Percentiles rank a stretch among this genome's conserved stretches.
Evolutionary conservation across 2,329 filamentous ascomycete genomes (phyloP).

Genomic region (Diaporthe aspalathi): DNA sequence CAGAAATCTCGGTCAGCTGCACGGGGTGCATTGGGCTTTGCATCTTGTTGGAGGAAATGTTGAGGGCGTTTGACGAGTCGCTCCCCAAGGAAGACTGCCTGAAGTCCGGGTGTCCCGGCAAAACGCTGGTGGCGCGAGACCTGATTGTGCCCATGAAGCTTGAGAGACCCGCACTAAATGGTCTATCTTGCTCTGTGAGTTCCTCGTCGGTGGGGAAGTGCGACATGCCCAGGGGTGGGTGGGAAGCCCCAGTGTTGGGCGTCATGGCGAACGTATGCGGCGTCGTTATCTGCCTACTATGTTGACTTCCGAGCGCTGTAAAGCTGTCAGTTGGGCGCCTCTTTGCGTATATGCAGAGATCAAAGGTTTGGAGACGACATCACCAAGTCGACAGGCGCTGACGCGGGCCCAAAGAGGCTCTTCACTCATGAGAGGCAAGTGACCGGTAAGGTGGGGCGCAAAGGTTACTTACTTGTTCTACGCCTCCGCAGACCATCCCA

Average conservation of each 20-base stretch:
- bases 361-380: too few species aligned
- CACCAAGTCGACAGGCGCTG: too few species aligned
- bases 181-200: slow-evolving; percentile 64
- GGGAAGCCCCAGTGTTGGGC: slow-evolving; percentile 50
- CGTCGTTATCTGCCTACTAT: slow-evolving; percentile 51
- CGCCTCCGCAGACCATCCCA: slow-evolving; percentile 90
- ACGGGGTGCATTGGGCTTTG: slow-evolving; percentile 71
- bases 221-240: slow-evolving; percentile 90
- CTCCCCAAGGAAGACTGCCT: slow-evolving; percentile 47
- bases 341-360: background rate
- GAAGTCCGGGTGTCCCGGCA: slow-evolving; percentile 55
- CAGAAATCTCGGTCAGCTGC: slow-evolving; percentile 70
- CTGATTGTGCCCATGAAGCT: slow-evolving; percentile 69
- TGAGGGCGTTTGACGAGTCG: slow-evolving; percentile 28
- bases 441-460: too few species aligned
- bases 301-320: slow-evolving; percentile 49
- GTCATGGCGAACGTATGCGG: slow-evolving; percentile 50
- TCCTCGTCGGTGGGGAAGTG: slow-evolving; percentile 79
- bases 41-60: slow-evolving; percentile 47
- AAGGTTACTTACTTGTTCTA: slow-evolving; percentile 55
- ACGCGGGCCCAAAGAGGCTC: background rate
- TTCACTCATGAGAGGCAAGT: background rate
- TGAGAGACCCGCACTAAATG: slow-evolving; percentile 60
- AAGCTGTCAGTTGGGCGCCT: background rate
- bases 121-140: slow-evolving; percentile 55